These are phyloP conservation scores for Eucalyptus leucophloia DNA, from an alignment of 345 rosid species.

Conservation along the genomic window DNA sequence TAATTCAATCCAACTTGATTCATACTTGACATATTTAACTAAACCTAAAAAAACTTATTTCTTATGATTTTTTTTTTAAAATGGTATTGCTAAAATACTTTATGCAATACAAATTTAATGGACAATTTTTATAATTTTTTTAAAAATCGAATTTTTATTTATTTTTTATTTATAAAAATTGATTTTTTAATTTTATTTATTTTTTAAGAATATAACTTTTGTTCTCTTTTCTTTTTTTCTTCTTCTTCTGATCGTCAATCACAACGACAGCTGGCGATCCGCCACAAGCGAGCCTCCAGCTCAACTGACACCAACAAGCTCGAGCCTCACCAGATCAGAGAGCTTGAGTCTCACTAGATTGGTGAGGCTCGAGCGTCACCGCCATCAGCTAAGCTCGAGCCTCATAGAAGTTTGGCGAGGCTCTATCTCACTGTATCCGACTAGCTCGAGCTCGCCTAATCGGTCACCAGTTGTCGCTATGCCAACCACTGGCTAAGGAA, in stretches of 20 bases:
- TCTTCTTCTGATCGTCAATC: fast-evolving
- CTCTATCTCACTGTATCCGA: fast-evolving
- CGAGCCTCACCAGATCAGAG: fast-evolving
- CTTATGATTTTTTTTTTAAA: no score
- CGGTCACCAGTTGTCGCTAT: fast-evolving
- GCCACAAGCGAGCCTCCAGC: no score
- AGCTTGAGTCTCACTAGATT: fast-evolving
- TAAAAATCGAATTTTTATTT: no score
- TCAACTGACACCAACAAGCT: fast-evolving
- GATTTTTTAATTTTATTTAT: no score
- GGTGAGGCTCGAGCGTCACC: fast-evolving
- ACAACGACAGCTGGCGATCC: fast-evolving
- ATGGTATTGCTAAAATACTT: no score
- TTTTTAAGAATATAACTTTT: no score
- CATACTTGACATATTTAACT: no score
- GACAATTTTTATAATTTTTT: no score
- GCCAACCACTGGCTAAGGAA: fast-evolving
- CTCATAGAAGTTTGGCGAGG: fast-evolving
- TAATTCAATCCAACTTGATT: fast-evolving
- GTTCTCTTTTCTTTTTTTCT: fast-evolving
- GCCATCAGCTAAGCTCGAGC: fast-evolving
- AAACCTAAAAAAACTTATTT: no score
- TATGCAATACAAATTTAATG: no score
- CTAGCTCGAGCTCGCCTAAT: fast-evolving
- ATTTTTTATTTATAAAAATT: no score